Evolutionary conservation across 2,329 filamentous ascomycete species (phyloP).

Genomic region (Fusarium pseudocircinatum): DNA sequence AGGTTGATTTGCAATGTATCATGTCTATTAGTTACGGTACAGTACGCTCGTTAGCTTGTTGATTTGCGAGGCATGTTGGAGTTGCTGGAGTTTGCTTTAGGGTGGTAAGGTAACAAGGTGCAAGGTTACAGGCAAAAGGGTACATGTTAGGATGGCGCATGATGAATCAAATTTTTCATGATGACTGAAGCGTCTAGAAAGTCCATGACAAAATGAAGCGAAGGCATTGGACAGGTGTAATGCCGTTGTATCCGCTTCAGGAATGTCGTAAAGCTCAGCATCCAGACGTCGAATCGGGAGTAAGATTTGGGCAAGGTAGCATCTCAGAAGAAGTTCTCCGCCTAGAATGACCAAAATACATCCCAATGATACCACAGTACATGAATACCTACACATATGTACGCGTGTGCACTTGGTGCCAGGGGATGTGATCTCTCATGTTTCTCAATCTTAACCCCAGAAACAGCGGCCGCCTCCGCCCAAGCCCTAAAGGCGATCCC

Average conservation of each 20-base stretch:
- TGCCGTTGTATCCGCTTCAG: conserved; percentile 5
- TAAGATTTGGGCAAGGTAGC: conserved; percentile 11
- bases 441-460: conserved; percentile 1
- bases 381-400: neutral
- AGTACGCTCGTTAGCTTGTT: conserved; percentile 20
- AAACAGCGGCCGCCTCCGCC: conserved; percentile 19
- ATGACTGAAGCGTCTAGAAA: conserved; percentile 6
- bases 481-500: neutral
- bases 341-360: neutral
- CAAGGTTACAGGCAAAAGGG: conserved; percentile 10
- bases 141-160: conserved; percentile 12
- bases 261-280: neutral
- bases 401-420: neutral
- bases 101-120: neutral
- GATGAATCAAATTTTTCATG: conserved; percentile 7
- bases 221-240: neutral
- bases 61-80: conserved; percentile 17
- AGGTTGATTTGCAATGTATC: neutral
- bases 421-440: conserved; percentile 9
- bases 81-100: conserved; percentile 20
- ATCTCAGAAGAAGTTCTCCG: conserved; percentile 8
- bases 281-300: neutral
- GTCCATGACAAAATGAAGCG: neutral
- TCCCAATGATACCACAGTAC: neutral
- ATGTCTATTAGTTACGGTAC: conserved; percentile 6